Base-by-base conservation (phyloP, 768 basidiomycete species). In the Xerocomellus chrysenteron region DNA sequence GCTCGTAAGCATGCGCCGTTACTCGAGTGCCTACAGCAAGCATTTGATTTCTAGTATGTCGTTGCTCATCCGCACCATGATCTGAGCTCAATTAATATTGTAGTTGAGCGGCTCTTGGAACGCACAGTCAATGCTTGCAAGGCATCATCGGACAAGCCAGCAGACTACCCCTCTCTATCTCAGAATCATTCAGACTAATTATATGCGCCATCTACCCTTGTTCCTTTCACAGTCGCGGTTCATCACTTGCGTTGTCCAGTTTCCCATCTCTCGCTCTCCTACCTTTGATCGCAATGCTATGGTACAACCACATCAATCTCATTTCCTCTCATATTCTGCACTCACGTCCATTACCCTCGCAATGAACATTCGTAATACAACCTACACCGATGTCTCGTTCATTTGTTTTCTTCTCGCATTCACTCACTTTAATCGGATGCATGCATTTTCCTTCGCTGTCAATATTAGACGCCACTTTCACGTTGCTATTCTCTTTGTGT, bases 41-140 rank as follows among this genome's bases (percentile, higher is more conserved):
- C 92, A 94, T 66, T 80, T 95, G 49, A 78, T 81, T 50, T 84
- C 91, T 41, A 91, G 91, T 92, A 70, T 58, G 91, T 67, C 7
- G 32, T 21, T 47, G 19, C 36, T 49, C 42, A 47, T 54, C n/a
- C 5, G 21, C 7, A 17, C n/a, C 26, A 24, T 36, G 33, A 50
- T 28, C 40, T 30, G 40, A 41, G 47, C 63, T 64, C 16, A n/a
- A 69, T 56, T 17, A 26, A 19, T 43, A 11, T 16, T 49, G 19
- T 47, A 90, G 88, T 91, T 59, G 89, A 90, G 67, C 84, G 87
- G 26, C 74, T 90, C 30, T 72, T 88, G 52, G 82, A 85, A 65
- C 83, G 82, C 63, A 78, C 76, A 32, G 64, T 75, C 46, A 71
- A 66, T 57, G 60, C 53, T 33, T 60, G 65, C 28, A 71, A 67